Percentiles rank a stretch among this genome's conserved stretches.
These are phyloP conservation scores for Lepidium aucheri DNA, from an alignment of 345 rosid genomes.

Conservation along the genomic window DNA sequence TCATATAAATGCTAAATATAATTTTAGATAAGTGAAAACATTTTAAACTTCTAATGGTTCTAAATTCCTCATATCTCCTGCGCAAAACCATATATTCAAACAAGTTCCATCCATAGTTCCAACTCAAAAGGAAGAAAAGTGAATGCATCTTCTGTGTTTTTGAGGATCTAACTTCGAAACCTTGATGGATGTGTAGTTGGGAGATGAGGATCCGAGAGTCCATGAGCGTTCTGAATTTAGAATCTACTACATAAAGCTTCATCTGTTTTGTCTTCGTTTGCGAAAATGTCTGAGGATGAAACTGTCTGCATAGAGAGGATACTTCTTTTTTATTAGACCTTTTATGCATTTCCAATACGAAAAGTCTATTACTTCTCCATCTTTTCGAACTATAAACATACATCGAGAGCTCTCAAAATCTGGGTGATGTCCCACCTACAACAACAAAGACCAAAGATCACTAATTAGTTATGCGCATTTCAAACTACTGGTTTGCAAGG, in stretches of 20 bases:
- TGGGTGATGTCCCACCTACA: constrained; percentile 82
- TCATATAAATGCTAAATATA: neutral
- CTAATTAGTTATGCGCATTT: neutral
- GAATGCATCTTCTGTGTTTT: constrained; percentile 4
- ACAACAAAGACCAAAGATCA: neutral
- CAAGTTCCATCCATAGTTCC: constrained; percentile 6
- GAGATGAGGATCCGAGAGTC: neutral
- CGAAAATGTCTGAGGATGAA: constrained; percentile 87
- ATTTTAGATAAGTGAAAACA: neutral
- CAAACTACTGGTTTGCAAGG: neutral
- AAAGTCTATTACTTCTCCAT: constrained; percentile 71
- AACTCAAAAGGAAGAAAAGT: constrained; percentile 10
- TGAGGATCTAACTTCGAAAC: constrained; percentile 19
- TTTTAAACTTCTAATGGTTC: neutral
- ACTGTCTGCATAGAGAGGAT: constrained; percentile 83
- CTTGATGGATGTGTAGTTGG: constrained; percentile 1
- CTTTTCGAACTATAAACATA: constrained; percentile 75
- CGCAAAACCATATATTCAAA: neutral
- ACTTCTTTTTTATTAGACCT: constrained; percentile 82
- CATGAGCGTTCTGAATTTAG: neutral
- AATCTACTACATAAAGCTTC: constrained; percentile 28
- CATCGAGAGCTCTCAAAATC: constrained; percentile 73
- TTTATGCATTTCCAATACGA: constrained; percentile 98
- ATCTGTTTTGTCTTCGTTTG: constrained; percentile 40
- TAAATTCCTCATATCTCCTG: constrained; percentile 6